phyloP scores from a whole-genome alignment of 2,329 filamentous ascomycete genomes.

The Talaromyces amestolkiae region DNA sequence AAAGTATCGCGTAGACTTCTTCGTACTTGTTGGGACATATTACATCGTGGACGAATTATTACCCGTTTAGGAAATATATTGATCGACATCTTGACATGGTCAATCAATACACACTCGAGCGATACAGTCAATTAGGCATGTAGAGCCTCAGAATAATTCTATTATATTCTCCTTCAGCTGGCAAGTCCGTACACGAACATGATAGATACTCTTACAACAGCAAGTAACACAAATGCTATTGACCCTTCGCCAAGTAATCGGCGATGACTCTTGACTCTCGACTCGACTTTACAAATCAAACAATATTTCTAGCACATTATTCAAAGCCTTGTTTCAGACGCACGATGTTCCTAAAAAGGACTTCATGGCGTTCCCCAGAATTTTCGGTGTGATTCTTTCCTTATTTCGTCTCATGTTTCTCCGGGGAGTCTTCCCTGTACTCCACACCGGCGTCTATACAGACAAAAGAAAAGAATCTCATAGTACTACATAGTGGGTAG shows the following conservation, averaged over 20 bases:
- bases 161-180: background rate
- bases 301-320: background rate
- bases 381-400: background rate
- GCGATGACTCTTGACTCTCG: background rate
- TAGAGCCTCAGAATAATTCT: background rate
- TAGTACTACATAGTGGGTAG: no score
- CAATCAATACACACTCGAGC: background rate
- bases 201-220: background rate
- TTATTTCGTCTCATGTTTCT: background rate
- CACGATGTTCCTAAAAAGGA: slow-evolving; percentile 1
- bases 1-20: no score
- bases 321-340: background rate
- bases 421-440: background rate
- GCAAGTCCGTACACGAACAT: background rate
- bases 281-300: background rate
- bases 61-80: background rate
- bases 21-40: background rate
- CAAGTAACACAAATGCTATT: background rate
- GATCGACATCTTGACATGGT: background rate
- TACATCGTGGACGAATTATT: background rate
- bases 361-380: background rate
- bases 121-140: background rate
- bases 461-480: no score
- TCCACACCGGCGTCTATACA: background rate
- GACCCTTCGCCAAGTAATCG: slow-evolving; percentile 1